phyloP scores from a whole-genome alignment of 108 stramenopile species.

The Tribonema minus region DNA sequence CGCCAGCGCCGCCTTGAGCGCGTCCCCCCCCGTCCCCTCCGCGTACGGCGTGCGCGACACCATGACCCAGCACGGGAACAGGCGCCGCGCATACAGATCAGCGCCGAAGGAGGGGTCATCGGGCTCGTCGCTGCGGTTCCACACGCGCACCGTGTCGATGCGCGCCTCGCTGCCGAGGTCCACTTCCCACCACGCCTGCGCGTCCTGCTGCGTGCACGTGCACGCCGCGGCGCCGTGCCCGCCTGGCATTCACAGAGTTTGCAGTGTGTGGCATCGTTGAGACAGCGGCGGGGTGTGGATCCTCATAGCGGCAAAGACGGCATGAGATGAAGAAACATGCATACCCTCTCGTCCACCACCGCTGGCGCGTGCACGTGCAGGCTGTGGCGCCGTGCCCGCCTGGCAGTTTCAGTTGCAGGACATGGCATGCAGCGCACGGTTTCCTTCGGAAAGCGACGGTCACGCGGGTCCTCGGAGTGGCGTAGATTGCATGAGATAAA shows the following conservation, averaged over 20 bases:
- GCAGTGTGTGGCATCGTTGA: too few relatives aligned
- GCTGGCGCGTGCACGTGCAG: constrained; percentile 51
- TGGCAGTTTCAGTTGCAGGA: too few relatives aligned
- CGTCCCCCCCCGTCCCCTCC: constrained; percentile 38
- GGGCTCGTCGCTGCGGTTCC: constrained; percentile 66
- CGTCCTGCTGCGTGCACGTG: constrained; percentile 52
- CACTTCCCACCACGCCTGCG: constrained; percentile 52
- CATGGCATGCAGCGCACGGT: too few relatives aligned
- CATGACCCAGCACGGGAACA: constrained; percentile 67
- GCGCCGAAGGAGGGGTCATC: constrained; percentile 39
- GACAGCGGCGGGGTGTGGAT: too few relatives aligned
- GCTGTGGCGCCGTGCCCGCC: constrained; percentile 25
- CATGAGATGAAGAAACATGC: not conserved
- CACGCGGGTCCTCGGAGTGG: too few relatives aligned
- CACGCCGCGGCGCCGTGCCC: constrained; percentile 27
- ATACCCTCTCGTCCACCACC: constrained; percentile 50
- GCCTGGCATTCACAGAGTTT: too few relatives aligned
- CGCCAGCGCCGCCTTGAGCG: constrained; percentile 29
- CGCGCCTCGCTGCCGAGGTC: not conserved
- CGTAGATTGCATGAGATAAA: too few relatives aligned
- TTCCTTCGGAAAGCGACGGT: too few relatives aligned
- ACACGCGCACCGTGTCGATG: constrained; percentile 10
- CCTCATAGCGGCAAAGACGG: too few relatives aligned
- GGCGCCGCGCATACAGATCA: constrained; percentile 47
- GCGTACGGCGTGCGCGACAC: constrained; percentile 53